These are phyloP conservation scores for Hibiscus trionum DNA, from an alignment of 345 rosid species.

Conservation along the genomic window DNA sequence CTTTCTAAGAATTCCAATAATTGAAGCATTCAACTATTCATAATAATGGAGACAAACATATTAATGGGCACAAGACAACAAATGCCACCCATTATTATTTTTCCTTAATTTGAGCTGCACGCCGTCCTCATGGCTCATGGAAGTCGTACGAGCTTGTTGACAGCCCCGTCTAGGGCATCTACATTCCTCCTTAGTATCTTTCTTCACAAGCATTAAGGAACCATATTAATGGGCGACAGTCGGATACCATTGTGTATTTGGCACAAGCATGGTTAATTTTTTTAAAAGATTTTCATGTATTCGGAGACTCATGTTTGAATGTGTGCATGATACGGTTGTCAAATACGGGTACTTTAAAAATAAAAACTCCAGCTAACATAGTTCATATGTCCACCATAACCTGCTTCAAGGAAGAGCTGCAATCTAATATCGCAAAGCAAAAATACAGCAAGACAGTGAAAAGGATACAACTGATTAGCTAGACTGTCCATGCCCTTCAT, in stretches of 20 bases:
- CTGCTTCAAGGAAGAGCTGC: neutral
- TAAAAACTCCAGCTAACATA: too few relatives aligned
- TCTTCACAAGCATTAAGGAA: conserved; percentile 47
- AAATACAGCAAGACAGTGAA: neutral
- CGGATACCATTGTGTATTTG: neutral
- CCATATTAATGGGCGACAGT: neutral
- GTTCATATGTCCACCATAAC: neutral
- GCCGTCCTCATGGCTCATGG: conserved; percentile 23
- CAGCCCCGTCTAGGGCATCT: conserved; percentile 72
- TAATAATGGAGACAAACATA: neutral
- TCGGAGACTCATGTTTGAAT: too few relatives aligned
- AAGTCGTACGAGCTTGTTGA: conserved; percentile 56
- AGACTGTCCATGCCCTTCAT: conserved; percentile 67
- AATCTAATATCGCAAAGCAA: neutral
- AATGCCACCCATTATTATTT: neutral
- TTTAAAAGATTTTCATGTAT: too few relatives aligned
- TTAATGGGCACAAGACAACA: neutral
- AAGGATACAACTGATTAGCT: conserved; percentile 83
- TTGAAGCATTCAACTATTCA: neutral
- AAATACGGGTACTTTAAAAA: too few relatives aligned
- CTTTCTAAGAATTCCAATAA: neutral
- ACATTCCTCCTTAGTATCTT: conserved; percentile 74
- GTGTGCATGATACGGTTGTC: too few relatives aligned
- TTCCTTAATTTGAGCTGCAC: neutral
- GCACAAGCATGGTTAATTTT: too few relatives aligned